These are phyloP conservation scores for Calocybe gangraenosa DNA, from an alignment of 768 basidiomycete genomes.

Conservation along the genomic window DNA sequence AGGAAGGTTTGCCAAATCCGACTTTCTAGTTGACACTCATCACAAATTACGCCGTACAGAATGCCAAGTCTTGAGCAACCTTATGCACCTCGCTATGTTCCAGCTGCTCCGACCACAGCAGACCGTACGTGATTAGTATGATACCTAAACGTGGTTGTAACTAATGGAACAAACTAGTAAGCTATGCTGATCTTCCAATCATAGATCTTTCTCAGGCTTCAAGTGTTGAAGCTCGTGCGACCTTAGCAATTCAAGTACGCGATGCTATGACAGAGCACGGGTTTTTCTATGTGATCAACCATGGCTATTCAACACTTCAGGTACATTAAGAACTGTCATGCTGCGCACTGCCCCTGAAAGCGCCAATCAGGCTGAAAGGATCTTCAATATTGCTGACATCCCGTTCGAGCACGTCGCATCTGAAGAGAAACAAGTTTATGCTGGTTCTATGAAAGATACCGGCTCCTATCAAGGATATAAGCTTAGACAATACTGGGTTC, in stretches of 20 bases:
- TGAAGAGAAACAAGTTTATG: slow-evolving; percentile 36
- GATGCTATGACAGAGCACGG: slow-evolving; percentile 38
- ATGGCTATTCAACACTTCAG: slow-evolving; percentile 36
- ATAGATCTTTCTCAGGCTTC: slow-evolving; percentile 41
- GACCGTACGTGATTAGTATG: neutral
- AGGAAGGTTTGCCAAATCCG: too few relatives aligned
- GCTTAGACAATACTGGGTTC: slow-evolving; percentile 12
- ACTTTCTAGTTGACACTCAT: too few relatives aligned
- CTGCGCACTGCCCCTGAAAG: neutral
- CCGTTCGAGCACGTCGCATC: slow-evolving; percentile 30
- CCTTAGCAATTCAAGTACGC: slow-evolving; percentile 34
- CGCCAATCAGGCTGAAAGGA: slow-evolving; percentile 27
- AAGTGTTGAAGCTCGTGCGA: slow-evolving; percentile 30
- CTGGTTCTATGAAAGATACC: slow-evolving; percentile 26
- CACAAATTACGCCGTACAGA: neutral
- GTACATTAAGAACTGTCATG: too few relatives aligned
- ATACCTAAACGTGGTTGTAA: neutral
- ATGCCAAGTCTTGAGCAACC: neutral
- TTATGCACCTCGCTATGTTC: slow-evolving; percentile 3
- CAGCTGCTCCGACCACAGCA: slow-evolving; percentile 1
- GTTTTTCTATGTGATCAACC: slow-evolving; percentile 46
- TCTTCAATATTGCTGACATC: slow-evolving; percentile 39
- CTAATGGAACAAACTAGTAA: slow-evolving; percentile 16
- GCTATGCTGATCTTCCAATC: slow-evolving; percentile 44
- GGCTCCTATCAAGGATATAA: slow-evolving; percentile 39